Evolutionary conservation across 2,329 filamentous ascomycete genomes (phyloP).

Genomic region (Epichloe brachyelytri): DNA sequence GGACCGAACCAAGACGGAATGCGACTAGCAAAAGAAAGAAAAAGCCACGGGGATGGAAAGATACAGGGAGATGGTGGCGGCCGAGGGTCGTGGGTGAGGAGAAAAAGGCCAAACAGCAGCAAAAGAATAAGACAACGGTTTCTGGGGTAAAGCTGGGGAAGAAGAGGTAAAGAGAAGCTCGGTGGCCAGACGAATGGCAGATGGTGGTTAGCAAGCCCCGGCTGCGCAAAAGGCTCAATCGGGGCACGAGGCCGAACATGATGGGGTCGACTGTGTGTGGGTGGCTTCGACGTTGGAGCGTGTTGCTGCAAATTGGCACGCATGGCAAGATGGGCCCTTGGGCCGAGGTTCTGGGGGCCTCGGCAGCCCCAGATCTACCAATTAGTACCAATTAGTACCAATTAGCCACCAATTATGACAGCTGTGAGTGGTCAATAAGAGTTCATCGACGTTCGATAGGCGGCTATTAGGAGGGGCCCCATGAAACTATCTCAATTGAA

Average conservation of each 20-base stretch:
- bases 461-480: too few relatives aligned
- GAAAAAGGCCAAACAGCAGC: background rate
- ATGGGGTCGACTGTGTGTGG: background rate
- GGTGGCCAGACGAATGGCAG: background rate
- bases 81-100: background rate
- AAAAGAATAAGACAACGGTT: background rate
- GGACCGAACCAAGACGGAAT: background rate
- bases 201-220: constrained; percentile 3
- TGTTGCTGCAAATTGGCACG: background rate
- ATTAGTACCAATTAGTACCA: too few relatives aligned
- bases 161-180: background rate
- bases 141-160: constrained; percentile 1
- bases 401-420: background rate
- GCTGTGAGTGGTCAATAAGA: background rate
- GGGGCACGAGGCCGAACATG: constrained; percentile 5
- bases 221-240: constrained; percentile 5
- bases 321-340: background rate
- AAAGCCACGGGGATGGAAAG: background rate
- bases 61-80: background rate
- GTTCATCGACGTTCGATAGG: background rate
- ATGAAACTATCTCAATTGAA: too few relatives aligned
- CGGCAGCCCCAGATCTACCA: constrained; percentile 9
- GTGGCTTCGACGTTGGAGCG: background rate
- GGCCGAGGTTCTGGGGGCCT: constrained; percentile 11
- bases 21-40: background rate